phyloP scores from a whole-genome alignment of 192 early-diverging fungal species.

The Gigaspora rosea region DNA sequence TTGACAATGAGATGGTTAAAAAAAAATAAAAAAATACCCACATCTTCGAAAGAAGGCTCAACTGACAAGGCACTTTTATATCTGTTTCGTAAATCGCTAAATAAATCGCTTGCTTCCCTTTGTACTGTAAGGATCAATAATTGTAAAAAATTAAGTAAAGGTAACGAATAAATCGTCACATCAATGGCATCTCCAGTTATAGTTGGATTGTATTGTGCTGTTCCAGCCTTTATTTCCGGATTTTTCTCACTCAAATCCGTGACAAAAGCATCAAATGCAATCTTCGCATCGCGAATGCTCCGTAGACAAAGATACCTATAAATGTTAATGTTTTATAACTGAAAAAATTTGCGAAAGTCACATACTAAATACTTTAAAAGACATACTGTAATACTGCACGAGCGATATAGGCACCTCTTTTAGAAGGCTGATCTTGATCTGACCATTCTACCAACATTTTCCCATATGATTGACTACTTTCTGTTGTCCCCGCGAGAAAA shows the following conservation, averaged over 20 bases:
- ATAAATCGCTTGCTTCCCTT: conserved; percentile 57
- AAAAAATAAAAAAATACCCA: conserved; percentile 20
- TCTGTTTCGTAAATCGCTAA: conserved; percentile 34
- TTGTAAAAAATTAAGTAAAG: conserved; percentile 66
- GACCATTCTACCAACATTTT: conserved; percentile 81
- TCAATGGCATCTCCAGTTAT: conserved; percentile 32
- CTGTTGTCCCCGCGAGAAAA: conserved; percentile 79
- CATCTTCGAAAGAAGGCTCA: conserved; percentile 44
- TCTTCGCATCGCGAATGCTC: conserved; percentile 32
- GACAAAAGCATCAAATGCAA: conserved; percentile 27
- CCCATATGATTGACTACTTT: conserved; percentile 74
- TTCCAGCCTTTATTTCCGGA: conserved; percentile 37
- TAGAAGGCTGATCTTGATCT: conserved; percentile 52
- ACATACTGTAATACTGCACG: conserved; percentile 82
- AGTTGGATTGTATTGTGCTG: conserved; percentile 50
- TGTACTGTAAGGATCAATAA: conserved; percentile 68
- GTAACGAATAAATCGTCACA: conserved; percentile 40
- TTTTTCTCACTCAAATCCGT: background rate
- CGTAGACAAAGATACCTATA: conserved; percentile 21
- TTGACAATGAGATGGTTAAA: background rate
- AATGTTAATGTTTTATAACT: conserved; percentile 35
- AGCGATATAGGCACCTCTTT: conserved; percentile 76
- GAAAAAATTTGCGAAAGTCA: conserved; percentile 6
- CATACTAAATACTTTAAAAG: background rate
- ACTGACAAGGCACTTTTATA: conserved; percentile 31